Evolutionary conservation across 2,329 filamentous ascomycete genomes (phyloP).

Genomic region (Diaporthe nobilis): DNA sequence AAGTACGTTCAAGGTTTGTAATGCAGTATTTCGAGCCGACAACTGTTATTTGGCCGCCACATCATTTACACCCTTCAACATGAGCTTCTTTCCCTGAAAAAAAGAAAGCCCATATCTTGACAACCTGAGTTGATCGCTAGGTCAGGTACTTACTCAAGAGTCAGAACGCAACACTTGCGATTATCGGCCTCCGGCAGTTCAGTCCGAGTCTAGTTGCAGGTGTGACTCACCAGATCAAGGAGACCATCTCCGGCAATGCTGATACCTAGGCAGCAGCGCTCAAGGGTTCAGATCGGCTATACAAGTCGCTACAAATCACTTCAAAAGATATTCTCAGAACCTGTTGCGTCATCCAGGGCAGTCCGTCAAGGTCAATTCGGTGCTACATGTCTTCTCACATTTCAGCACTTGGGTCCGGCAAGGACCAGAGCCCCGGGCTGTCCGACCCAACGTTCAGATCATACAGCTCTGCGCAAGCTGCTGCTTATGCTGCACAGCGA

Average conservation of each 20-base stretch:
- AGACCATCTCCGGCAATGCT: not conserved
- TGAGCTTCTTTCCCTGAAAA: too few relatives aligned
- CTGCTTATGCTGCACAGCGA: conserved; percentile 46
- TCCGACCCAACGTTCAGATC: conserved; percentile 48
- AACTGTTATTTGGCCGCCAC: not conserved
- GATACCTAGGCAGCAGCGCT: not conserved
- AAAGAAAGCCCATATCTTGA: too few relatives aligned
- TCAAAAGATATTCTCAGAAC: not conserved
- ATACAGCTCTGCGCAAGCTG: conserved; percentile 46
- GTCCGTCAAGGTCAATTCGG: not conserved
- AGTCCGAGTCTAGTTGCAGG: not conserved
- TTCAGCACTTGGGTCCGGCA: not conserved
- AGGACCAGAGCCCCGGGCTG: not conserved
- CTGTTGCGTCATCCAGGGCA: too few relatives aligned
- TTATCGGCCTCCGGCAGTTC: not conserved
- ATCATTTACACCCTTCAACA: too few relatives aligned
- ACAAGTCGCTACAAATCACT: not conserved
- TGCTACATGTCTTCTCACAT: not conserved
- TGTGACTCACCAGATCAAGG: not conserved
- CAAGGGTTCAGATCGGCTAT: not conserved
- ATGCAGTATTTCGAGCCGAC: not conserved
- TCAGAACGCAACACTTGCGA: not conserved
- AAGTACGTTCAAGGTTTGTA: too few relatives aligned
- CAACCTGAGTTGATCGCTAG: too few relatives aligned
- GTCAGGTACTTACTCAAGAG: not conserved